Evolutionary conservation across 139 green algal genomes (phyloP).

Genomic region (Chlorella sp.): DNA sequence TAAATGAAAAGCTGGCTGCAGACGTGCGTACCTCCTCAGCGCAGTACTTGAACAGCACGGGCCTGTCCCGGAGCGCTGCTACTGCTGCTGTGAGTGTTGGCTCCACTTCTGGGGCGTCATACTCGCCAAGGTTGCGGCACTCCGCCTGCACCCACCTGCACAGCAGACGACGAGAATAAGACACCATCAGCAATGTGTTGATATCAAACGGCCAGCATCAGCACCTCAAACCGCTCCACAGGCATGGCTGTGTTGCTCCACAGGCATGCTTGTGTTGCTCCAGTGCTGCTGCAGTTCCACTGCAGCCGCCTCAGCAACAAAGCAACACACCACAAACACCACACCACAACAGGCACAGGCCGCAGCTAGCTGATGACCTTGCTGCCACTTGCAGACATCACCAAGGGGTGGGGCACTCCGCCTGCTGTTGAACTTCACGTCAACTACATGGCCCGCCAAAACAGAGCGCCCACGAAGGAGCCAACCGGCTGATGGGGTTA

Average conservation of each 20-base stretch:
- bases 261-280: background rate
- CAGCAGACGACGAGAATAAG: background rate
- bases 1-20: no score
- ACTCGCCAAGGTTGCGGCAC: conserved; percentile 77
- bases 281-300: background rate
- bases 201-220: background rate
- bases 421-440: no score
- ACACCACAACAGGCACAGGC: no score
- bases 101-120: conserved; percentile 82
- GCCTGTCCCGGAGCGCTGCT: conserved; percentile 66
- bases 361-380: no score
- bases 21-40: conserved; percentile 86
- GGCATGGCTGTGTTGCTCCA: background rate
- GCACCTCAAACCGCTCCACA: background rate
- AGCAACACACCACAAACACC: no score
- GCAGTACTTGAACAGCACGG: conserved; percentile 94
- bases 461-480: no score
- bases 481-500: background rate
- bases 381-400: no score
- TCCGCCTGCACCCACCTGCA: conserved; percentile 90
- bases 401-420: no score
- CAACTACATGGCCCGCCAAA: no score
- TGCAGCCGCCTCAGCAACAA: no score
- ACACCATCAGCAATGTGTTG: background rate
- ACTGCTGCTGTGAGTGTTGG: conserved; percentile 71